Conservation (phyloP, 148 eudicot genomes). For the Diospyros lotus region DNA sequence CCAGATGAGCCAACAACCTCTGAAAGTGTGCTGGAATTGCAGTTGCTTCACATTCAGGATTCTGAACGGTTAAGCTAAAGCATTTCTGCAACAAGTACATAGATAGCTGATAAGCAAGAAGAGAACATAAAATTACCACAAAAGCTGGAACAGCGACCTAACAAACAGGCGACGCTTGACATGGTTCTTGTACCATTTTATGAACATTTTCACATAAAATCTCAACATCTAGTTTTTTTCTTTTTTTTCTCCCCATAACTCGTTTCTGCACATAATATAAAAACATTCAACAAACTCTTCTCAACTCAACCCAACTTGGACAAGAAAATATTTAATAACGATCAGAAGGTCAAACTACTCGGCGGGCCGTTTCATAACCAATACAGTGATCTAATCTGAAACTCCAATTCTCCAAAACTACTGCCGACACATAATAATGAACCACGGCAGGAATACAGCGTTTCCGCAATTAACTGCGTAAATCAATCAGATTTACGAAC, state of each 20-base stretch:
- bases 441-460: too few relatives aligned
- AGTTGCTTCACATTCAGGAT: slow-evolving; percentile 37
- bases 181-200: background rate
- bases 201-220: background rate
- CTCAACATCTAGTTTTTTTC: background rate
- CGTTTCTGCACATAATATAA: background rate
- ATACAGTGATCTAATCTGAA: background rate
- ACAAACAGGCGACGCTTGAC: background rate
- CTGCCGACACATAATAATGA: too few relatives aligned
- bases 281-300: background rate
- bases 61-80: slow-evolving; percentile 40
- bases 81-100: slow-evolving; percentile 54
- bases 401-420: background rate
- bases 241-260: background rate
- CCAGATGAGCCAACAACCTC: slow-evolving; percentile 42
- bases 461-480: too few relatives aligned
- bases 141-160: background rate
- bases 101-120: background rate
- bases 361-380: background rate
- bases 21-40: slow-evolving; percentile 30
- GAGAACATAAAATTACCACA: background rate
- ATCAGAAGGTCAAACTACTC: background rate
- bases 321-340: background rate
- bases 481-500: too few relatives aligned
- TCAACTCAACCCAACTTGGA: background rate